phyloP scores from a whole-genome alignment of 257 asterid genomes.

The Solanum arcanum region DNA sequence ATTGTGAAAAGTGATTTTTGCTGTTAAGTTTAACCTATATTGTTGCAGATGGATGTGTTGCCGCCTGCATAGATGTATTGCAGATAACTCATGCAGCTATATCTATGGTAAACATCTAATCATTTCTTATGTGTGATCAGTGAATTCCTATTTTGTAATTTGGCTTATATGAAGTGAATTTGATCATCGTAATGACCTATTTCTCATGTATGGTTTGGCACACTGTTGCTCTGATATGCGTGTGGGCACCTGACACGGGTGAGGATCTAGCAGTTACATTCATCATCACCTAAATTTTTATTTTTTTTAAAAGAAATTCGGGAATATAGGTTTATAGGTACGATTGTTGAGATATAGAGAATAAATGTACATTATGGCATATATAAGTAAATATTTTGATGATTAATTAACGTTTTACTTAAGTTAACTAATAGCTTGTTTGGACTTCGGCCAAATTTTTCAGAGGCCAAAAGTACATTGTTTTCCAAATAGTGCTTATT shows the following conservation, averaged over 20 bases:
- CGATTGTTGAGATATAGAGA: neutral
- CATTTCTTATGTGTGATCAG: neutral
- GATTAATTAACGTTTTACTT: neutral
- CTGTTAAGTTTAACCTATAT: neutral
- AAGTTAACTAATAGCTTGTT: neutral
- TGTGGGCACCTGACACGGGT: neutral
- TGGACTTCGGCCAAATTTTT: neutral
- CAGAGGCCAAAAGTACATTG: neutral
- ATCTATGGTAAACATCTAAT: slow-evolving; percentile 49
- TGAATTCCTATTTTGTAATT: neutral
- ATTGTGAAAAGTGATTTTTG: neutral
- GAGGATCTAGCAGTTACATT: neutral
- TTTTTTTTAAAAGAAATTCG: neutral
- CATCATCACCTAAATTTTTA: neutral
- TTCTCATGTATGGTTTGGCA: neutral
- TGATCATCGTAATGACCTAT: neutral
- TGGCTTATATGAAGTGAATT: neutral
- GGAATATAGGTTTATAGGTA: neutral
- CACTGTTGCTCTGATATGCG: neutral
- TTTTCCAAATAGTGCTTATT: neutral
- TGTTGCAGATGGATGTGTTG: slow-evolving; percentile 64
- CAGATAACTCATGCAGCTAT: slow-evolving; percentile 90
- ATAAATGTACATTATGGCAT: neutral
- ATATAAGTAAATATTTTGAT: neutral
- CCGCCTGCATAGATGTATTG: slow-evolving; percentile 77